These are phyloP conservation scores for Diplodia seriata DNA, from an alignment of 2,329 filamentous ascomycete species.

Conservation along the genomic window DNA sequence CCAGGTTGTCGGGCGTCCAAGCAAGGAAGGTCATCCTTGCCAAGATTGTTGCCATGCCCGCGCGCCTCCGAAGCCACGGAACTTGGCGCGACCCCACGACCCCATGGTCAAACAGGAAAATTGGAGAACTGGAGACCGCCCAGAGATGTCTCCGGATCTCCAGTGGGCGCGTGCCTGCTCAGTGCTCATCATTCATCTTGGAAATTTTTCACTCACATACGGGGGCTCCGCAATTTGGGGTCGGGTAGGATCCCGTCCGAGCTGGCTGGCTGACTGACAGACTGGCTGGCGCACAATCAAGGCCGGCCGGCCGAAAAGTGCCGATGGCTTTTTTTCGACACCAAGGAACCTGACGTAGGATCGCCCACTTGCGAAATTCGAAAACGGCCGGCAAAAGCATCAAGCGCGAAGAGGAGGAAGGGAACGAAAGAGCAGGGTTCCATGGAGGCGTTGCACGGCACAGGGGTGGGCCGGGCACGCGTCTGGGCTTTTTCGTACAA, in stretches of 20 bases:
- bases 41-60: neutral
- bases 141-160: slow-evolving; percentile 16
- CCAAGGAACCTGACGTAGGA: slow-evolving; percentile 12
- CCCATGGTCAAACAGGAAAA: slow-evolving; percentile 27
- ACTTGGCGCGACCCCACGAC: slow-evolving; percentile 9
- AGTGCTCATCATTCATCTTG: slow-evolving; percentile 9
- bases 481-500: slow-evolving; percentile 26
- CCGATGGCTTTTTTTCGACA: neutral
- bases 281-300: neutral
- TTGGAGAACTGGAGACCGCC: slow-evolving; percentile 10
- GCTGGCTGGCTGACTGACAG: neutral
- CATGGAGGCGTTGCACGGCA: slow-evolving; percentile 18
- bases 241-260: too few species aligned
- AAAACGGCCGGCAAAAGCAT: neutral
- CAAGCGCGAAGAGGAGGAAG: neutral
- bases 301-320: neutral
- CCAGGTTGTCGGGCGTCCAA: slow-evolving; percentile 10
- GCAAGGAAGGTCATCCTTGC: slow-evolving; percentile 12
- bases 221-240: neutral
- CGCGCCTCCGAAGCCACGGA: neutral
- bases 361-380: neutral
- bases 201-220: slow-evolving; percentile 7
- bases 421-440: slow-evolving; percentile 18
- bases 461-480: slow-evolving; percentile 5
- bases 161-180: slow-evolving; percentile 15